Evolutionary conservation across 805 yeast species (phyloP), one percentile per base, ranked within the genome.

Genomic region (Candida schatavii): DNA sequence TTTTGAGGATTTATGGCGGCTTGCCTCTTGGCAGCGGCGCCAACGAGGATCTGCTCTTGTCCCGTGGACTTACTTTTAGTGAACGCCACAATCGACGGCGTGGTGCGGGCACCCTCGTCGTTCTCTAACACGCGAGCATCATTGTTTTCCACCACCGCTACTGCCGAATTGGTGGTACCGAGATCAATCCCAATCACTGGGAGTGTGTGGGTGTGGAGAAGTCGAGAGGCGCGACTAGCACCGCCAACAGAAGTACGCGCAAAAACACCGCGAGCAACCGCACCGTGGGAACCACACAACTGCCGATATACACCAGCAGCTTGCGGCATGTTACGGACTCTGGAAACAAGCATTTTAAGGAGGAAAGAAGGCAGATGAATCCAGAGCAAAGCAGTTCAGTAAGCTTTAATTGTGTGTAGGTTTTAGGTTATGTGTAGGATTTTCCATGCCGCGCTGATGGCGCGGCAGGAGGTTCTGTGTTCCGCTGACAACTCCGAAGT

Each of bases 161-260:
- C 91, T 2, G 93, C 95, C 34, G 91, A 84, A 64, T 86, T 86
- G 34, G 95, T 86, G 18, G 95, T 86, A 21, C 95, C 95, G 43
- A 86, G 63, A 62, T 86, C 95, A 48, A 86, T 85, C 44, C 95
- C 95, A 38, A 84, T 78, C 3, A 84, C 88, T 11, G 56, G 27
- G 7, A 7, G 27, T 7, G 27, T 7, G 10, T 23, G 27, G 10
- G 7, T 23, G 11, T 23, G 7, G 10, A 23, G 27, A 23, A 7
- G 27, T 11, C 7, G 7, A 11, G 7, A 23, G 27, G 10, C 10
- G 27, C 27, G 27, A 23, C 27, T 7, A 23, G 27, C 27, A 23
- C 11, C 11, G 10, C 10, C 10, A 11, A 23, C 27, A 7, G 11
- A 7, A 7, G 10, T 11, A 23, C 10, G 10, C 7, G 10, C 27